Conservation (phyloP, 805 yeast species). For the Sugiyamaella valdiviana region DNA sequence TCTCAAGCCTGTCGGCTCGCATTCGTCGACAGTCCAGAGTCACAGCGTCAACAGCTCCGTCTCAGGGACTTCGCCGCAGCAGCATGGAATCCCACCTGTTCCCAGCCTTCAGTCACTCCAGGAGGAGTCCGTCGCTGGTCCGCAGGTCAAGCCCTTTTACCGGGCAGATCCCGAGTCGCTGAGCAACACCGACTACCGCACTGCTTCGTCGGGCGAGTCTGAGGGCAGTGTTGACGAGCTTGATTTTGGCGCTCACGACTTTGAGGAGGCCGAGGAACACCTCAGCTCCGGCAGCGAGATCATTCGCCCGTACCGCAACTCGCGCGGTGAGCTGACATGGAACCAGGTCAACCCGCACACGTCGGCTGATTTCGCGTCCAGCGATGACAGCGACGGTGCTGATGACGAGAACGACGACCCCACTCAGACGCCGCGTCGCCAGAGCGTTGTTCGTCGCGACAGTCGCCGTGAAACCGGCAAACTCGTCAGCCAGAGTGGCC, state of each 20-base stretch:
- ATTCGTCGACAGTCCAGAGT: conserved; percentile 24
- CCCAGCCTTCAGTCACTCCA: conserved; percentile 6
- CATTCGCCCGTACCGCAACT: conserved; percentile 29
- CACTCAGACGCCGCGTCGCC: neutral
- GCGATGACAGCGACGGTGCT: conserved; percentile 1
- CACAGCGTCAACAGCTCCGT: conserved; percentile 10
- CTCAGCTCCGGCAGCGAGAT: conserved; percentile 7
- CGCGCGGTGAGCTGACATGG: conserved; percentile 32
- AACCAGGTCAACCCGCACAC: conserved; percentile 14
- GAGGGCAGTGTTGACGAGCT: conserved; percentile 6
- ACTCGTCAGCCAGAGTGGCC: conserved; percentile 28
- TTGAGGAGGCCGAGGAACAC: conserved; percentile 20
- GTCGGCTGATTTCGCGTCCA: conserved; percentile 3
- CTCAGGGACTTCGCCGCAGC: conserved; percentile 1
- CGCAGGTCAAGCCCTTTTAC: neutral
- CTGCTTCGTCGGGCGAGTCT: conserved; percentile 28
- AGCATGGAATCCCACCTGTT: conserved; percentile 3
- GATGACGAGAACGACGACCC: conserved; percentile 2
- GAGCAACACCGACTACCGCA: conserved; percentile 27
- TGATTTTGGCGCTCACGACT: conserved; percentile 17
- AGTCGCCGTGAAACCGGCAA: conserved; percentile 31
- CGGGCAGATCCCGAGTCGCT: conserved; percentile 9
- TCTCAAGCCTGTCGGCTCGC: conserved; percentile 29
- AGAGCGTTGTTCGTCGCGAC: conserved; percentile 1
- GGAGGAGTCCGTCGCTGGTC: conserved; percentile 1